Conservation (phyloP, 148 eudicot species). For the Euryodendron excelsum region DNA sequence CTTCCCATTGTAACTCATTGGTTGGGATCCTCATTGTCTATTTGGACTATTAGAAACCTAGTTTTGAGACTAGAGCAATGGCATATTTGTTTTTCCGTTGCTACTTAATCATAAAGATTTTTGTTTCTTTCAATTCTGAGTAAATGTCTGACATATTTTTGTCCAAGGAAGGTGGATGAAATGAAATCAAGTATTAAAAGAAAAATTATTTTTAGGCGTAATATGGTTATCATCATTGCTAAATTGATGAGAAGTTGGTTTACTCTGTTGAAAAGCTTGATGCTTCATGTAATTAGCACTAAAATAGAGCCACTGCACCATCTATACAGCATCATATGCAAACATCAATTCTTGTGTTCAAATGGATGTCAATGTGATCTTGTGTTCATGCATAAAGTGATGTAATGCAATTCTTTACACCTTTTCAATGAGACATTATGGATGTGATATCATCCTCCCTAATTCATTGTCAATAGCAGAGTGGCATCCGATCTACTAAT, state of each 20-base stretch:
- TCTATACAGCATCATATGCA: background rate
- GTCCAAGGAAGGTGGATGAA: background rate
- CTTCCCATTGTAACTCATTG: background rate
- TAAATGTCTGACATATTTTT: background rate
- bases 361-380: background rate
- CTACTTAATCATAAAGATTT: background rate
- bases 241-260: background rate
- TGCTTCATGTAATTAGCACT: background rate
- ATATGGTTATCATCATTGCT: background rate
- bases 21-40: constrained; percentile 1
- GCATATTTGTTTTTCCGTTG: background rate
- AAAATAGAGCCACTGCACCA: background rate
- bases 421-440: background rate
- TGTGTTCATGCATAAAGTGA: background rate
- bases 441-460: background rate
- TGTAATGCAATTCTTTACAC: background rate
- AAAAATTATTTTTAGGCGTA: too few species aligned
- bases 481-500: background rate
- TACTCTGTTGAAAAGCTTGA: background rate
- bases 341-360: too few species aligned
- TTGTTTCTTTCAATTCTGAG: background rate
- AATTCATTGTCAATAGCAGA: background rate
- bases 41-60: too few species aligned
- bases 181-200: background rate
- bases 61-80: too few species aligned